These are phyloP conservation scores for Flaveria linearis DNA, from an alignment of 129 eudicot genomes.

Conservation along the genomic window DNA sequence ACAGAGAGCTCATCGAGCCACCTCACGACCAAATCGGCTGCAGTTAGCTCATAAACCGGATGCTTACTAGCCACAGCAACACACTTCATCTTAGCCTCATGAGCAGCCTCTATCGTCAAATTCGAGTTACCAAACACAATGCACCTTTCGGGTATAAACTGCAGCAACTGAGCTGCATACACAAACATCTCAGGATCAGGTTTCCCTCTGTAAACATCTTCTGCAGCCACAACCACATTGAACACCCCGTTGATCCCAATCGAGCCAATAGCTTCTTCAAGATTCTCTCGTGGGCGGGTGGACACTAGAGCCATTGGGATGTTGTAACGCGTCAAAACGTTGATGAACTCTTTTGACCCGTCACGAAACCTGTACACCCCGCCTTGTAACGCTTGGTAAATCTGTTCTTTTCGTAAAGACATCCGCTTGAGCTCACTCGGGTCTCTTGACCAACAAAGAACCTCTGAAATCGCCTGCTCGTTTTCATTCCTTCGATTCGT, in stretches of 20 bases:
- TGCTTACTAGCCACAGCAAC: constrained; percentile 98
- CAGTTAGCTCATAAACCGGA: constrained; percentile 88
- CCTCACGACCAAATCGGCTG: constrained; percentile 89
- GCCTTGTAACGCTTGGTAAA: constrained; percentile 67
- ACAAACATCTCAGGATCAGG: constrained; percentile 96
- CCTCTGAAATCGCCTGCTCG: constrained; percentile 96
- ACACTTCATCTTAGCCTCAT: constrained; percentile 92
- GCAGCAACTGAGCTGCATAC: constrained; percentile 77
- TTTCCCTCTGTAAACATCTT: constrained; percentile 91
- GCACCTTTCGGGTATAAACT: constrained; percentile 82
- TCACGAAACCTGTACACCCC: constrained; percentile 69
- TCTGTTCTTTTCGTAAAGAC: constrained; percentile 78
- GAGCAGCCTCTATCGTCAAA: constrained; percentile 85
- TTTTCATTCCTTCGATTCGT: constrained; percentile 95
- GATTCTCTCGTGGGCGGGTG: constrained; percentile 69
- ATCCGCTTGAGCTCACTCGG: constrained; percentile 59
- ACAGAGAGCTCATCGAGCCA: constrained; percentile 84
- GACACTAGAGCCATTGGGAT: constrained; percentile 94
- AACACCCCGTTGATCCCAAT: constrained; percentile 81
- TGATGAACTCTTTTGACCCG: constrained; percentile 78
- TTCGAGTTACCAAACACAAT: constrained; percentile 97
- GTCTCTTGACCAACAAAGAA: constrained; percentile 94
- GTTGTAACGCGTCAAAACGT: constrained; percentile 62
- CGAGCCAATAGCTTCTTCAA: constrained; percentile 63
- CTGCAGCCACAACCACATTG: constrained; percentile 74